Conservation (phyloP, 2,329 filamentous ascomycete genomes). For the Ceratocystis ficicola region DNA sequence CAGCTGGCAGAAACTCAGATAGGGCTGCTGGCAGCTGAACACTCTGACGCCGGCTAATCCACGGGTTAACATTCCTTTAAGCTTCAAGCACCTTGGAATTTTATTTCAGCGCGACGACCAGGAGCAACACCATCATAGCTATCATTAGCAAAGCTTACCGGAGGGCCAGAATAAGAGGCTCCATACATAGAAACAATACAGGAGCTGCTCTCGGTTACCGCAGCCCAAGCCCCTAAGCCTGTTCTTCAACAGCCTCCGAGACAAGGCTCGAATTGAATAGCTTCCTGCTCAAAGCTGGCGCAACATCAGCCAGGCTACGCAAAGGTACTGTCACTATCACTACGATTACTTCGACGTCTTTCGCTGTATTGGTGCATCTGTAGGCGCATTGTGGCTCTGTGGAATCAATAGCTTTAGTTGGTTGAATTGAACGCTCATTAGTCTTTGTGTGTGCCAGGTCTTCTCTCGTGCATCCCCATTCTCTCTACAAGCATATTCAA, state of each 20-base stretch:
- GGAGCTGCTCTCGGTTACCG: neutral
- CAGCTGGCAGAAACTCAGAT: neutral
- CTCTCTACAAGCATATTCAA: too few species aligned
- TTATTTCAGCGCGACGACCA: neutral
- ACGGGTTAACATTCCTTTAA: neutral
- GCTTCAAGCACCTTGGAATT: neutral
- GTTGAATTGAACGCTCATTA: slow-evolving; percentile 22
- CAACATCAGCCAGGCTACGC: neutral
- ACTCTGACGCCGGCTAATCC: neutral
- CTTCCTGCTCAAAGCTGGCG: neutral
- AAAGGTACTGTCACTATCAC: neutral
- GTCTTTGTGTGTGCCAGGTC: slow-evolving; percentile 17
- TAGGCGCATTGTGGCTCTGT: slow-evolving; percentile 15
- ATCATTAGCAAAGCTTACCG: neutral
- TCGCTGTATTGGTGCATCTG: neutral
- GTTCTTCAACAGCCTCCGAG: neutral
- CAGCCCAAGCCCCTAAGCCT: neutral
- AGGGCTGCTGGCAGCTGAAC: neutral
- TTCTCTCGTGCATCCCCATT: neutral
- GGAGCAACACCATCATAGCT: neutral
- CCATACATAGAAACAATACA: neutral
- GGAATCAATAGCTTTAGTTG: slow-evolving; percentile 17
- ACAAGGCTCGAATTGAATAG: neutral
- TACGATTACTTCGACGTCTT: neutral
- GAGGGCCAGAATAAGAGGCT: neutral